Evolutionary conservation across 2,329 filamentous ascomycete species (phyloP).

Genomic region (Botrytis sinoallii): DNA sequence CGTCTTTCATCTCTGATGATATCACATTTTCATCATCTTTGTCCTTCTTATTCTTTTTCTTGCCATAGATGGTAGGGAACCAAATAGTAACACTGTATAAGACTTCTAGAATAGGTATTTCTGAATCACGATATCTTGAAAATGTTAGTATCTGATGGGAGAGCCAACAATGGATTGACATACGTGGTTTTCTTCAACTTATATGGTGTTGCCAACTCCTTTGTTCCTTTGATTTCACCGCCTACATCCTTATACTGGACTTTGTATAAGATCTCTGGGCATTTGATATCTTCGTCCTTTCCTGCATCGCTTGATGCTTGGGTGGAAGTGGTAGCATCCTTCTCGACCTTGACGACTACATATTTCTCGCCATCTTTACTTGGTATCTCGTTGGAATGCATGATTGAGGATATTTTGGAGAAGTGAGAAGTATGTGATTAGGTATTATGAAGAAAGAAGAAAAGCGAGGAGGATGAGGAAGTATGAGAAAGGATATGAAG

Average conservation of each 20-base stretch:
- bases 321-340: conserved; percentile 15
- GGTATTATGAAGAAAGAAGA: not conserved
- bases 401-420: conserved; percentile 2
- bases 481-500: not conserved
- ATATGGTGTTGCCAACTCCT: conserved; percentile 27
- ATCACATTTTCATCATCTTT: conserved; percentile 17
- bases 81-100: conserved; percentile 29
- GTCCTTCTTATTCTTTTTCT: conserved; percentile 23
- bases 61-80: conserved; percentile 29
- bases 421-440: not conserved
- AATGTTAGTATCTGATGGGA: not conserved
- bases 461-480: not conserved
- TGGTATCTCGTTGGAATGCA: conserved; percentile 14
- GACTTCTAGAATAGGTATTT: conserved; percentile 28
- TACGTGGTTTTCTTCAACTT: conserved; percentile 28
- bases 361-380: conserved; percentile 24
- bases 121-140: conserved; percentile 24
- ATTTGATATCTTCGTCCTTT: conserved; percentile 22
- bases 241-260: conserved; percentile 29
- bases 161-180: not conserved
- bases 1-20: conserved; percentile 3
- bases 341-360: conserved; percentile 25
- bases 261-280: conserved; percentile 29
- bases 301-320: conserved; percentile 21
- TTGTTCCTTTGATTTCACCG: conserved; percentile 29